Percentiles rank a stretch among this genome's conserved stretches.
These are phyloP conservation scores for Xylariaceae sp. DNA, from an alignment of 2,329 filamentous ascomycete genomes.

Conservation along the genomic window DNA sequence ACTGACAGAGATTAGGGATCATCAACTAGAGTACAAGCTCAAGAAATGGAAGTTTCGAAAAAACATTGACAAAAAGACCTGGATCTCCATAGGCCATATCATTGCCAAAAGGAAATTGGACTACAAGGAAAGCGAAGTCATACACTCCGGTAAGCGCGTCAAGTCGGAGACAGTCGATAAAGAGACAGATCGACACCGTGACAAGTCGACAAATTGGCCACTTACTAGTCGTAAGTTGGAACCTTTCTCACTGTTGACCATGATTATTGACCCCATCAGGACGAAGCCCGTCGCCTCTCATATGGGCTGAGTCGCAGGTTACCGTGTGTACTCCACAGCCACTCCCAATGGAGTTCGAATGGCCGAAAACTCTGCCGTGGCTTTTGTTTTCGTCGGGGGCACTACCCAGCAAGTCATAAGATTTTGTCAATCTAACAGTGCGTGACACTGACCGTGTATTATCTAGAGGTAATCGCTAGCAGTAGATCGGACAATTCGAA, in stretches of 20 bases:
- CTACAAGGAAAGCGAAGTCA: constrained; percentile 7
- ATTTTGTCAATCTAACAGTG: too few relatives aligned
- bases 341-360: constrained; percentile 5
- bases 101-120: constrained; percentile 4
- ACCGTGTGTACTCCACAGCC: constrained; percentile 8
- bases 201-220: too few relatives aligned
- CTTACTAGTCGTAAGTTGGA: constrained; percentile 6
- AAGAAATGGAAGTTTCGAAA: constrained; percentile 6
- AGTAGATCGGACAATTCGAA: too few relatives aligned
- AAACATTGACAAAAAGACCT: constrained; percentile 4
- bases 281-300: background rate
- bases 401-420: constrained; percentile 2
- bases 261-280: background rate
- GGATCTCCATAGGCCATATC: background rate
- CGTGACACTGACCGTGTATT: too few relatives aligned
- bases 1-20: background rate
- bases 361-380: constrained; percentile 8
- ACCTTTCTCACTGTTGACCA: background rate
- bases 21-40: constrained; percentile 5
- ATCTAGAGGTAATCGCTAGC: too few relatives aligned
- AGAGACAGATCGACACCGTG: constrained; percentile 5
- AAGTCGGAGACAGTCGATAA: constrained; percentile 5
- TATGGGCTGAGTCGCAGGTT: constrained; percentile 1
- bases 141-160: constrained; percentile 4
- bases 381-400: constrained; percentile 1